These are phyloP conservation scores for Malus hybrid DNA, from an alignment of 331 rosid genomes.

Conservation along the genomic window DNA sequence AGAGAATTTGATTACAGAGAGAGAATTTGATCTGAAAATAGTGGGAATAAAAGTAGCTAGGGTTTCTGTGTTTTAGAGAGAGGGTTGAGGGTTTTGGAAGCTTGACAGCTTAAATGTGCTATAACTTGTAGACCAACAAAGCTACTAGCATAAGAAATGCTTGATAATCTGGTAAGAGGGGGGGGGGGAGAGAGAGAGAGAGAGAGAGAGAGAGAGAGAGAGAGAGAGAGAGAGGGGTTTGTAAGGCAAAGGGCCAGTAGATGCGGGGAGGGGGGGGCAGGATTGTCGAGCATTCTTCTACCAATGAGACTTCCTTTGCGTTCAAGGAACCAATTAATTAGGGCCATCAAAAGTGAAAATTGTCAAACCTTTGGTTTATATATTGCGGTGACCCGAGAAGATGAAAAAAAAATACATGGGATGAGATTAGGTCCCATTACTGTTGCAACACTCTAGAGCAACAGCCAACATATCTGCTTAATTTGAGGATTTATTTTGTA, in stretches of 20 bases:
- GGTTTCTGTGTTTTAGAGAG: not conserved
- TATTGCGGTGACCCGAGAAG: too few species aligned
- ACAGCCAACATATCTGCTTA: too few species aligned
- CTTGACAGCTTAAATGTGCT: constrained; percentile 6
- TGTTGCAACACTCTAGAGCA: too few species aligned
- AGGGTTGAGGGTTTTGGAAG: not conserved
- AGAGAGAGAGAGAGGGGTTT: not conserved
- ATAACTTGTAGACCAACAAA: not conserved
- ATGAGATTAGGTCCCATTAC: too few species aligned
- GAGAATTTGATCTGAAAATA: constrained; percentile 1
- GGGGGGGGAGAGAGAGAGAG: not conserved
- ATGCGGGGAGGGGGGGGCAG: constrained; percentile 53
- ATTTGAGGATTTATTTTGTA: too few species aligned
- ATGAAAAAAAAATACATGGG: too few species aligned
- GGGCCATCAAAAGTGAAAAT: not conserved
- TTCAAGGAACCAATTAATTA: constrained; percentile 52
- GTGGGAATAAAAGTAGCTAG: not conserved
- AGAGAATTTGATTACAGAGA: not conserved
- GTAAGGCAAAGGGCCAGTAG: constrained; percentile 28
- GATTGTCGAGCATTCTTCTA: constrained; percentile 61
- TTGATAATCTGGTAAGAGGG: not conserved
- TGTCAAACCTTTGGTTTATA: too few species aligned
- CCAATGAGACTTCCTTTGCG: constrained; percentile 80
- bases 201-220: constrained; percentile 1
- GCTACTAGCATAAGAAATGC: not conserved